Evolutionary conservation across 257 asterid genomes (phyloP).

Genomic region (Gynochthodes officinalis): DNA sequence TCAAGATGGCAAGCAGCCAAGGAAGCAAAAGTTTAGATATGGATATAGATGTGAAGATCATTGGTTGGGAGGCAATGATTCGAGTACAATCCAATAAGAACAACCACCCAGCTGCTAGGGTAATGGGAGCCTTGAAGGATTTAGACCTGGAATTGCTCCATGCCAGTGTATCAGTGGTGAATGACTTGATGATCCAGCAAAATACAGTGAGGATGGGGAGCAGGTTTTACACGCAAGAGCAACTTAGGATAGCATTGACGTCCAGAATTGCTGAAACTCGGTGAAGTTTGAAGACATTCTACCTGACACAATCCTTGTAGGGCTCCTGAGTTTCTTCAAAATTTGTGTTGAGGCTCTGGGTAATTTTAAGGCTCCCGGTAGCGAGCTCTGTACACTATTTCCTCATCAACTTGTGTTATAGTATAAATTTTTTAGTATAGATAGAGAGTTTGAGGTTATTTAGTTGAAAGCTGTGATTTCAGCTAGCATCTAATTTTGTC

Average conservation of each 20-base stretch:
- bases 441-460: neutral
- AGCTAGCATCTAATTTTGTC: constrained; percentile 15
- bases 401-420: constrained; percentile 3
- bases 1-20: constrained; percentile 5
- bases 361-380: constrained; percentile 27
- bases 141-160: constrained; percentile 67
- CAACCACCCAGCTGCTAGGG: constrained; percentile 82
- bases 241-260: constrained; percentile 60
- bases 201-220: constrained; percentile 79
- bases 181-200: constrained; percentile 81
- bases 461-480: constrained; percentile 15
- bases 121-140: constrained; percentile 70
- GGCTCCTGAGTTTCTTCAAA: neutral
- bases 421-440: constrained; percentile 5
- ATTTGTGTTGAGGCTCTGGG: constrained; percentile 18
- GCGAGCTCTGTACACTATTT: constrained; percentile 12
- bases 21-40: constrained; percentile 28
- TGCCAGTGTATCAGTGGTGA: constrained; percentile 75
- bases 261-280: constrained; percentile 45
- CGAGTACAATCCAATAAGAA: constrained; percentile 62
- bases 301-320: neutral
- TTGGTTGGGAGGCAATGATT: constrained; percentile 70
- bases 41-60: constrained; percentile 73
- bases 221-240: constrained; percentile 57
- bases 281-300: constrained; percentile 18